Evolutionary conservation across 164 flowering plant genomes (phyloP).

Genomic region (Liquidambar formosana): DNA sequence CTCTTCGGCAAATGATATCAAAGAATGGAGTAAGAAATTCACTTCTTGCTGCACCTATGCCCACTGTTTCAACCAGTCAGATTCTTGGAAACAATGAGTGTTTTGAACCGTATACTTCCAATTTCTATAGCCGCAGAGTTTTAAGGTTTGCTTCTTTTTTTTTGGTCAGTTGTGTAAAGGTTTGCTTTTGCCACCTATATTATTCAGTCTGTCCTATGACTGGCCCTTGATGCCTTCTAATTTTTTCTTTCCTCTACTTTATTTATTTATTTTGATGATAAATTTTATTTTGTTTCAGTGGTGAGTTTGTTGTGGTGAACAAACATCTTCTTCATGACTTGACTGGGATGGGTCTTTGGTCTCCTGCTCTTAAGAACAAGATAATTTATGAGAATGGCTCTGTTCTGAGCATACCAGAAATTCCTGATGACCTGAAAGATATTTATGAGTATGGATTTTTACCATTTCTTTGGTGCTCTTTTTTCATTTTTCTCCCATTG

Average conservation of each 20-base stretch:
- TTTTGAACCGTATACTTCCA: conserved; percentile 98
- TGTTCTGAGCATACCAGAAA: conserved; percentile 66
- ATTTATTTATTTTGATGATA: not conserved
- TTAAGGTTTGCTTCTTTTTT: too few species aligned
- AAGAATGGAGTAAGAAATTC: conserved; percentile 86
- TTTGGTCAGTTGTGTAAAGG: too few species aligned
- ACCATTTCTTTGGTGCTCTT: not conserved
- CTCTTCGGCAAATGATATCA: conserved; percentile 61
- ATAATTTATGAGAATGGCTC: conserved; percentile 87
- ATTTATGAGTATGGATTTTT: conserved; percentile 70
- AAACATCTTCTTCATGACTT: conserved; percentile 96
- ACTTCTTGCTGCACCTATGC: conserved; percentile 95
- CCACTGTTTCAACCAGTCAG: conserved; percentile 99
- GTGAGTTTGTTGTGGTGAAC: conserved; percentile 98
- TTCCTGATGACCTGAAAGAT: conserved; percentile 68
- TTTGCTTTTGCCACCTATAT: conserved; percentile 6
- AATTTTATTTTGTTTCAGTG: conserved; percentile 52
- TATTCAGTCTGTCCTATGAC: not conserved
- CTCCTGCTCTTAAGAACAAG: conserved; percentile 79
- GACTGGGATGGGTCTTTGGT: conserved; percentile 97
- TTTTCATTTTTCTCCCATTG: not conserved
- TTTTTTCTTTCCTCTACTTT: not conserved
- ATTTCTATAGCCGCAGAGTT: conserved; percentile 92
- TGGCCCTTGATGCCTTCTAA: not conserved
- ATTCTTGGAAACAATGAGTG: conserved; percentile 98